Base-by-base conservation (phyloP, 2,329 filamentous ascomycete genomes). In the Chaetomiaceae sp. region DNA sequence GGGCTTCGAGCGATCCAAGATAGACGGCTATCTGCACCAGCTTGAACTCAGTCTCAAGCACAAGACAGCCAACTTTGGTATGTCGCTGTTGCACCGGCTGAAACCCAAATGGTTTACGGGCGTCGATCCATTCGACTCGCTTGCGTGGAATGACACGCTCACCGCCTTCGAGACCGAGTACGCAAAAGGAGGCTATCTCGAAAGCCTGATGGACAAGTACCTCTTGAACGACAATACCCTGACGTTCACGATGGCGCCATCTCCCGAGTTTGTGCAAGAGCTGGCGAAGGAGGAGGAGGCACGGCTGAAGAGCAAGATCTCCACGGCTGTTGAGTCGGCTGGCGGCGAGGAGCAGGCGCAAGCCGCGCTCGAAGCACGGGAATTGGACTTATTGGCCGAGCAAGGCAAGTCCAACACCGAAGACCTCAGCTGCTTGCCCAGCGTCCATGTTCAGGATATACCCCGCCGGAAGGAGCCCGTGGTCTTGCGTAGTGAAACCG, bases 21-120 rank as follows among this genome's bases (percentile, higher is more conserved):
- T 98, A 49, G 88, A 95, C 53, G 93, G 93, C 3, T 86, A 94
- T 53, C 75, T 98, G 44, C 93, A 98, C 64, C 91, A 97, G 65
- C 70, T 97, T 4, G 93, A 98, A 63, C 75, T 98, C n/a, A 78
- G 83, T 0, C 70, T 97, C 39, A 96, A 96, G 68, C 89, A 98
- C 70, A 97, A 97, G 73, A 96, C 89, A 1, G 88, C 93, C 45
- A 89, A 86, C 59, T 98, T 98, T 61, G 93, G 93, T 12, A 88
- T 96, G 75, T 83, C 84, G 15, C 78, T 97, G 43, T 80, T 98
- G 66, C 88, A 95, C 57, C 81, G 91, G 34, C 75, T 96, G 7
- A 87, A 95, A 62, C 85, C 88, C 2, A 84, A 86, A 49, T 98
- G 93, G 93, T 97, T 98, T 67, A 94, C 93, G 47, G 93, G 91